Base-by-base conservation (phyloP, 1,284 basidiomycete species). In the Boletus holoroseus region DNA sequence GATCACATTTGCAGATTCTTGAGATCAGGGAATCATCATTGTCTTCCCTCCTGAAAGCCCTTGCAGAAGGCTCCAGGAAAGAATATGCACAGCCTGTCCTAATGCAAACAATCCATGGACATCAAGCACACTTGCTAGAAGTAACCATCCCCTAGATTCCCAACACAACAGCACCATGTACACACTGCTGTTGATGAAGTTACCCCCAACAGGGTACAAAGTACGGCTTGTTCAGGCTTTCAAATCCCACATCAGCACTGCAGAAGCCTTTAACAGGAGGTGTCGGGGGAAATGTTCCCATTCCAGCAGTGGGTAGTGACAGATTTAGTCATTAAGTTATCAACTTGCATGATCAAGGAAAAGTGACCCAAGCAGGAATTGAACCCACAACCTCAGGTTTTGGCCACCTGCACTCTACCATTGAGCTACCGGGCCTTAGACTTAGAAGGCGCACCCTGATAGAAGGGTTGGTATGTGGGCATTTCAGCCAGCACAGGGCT, bases 151-250 rank as follows among this genome's bases (percentile, higher is more conserved):
- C 7, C 95, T 95, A 1, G 86, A 89, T 67, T 97, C 85, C 34
- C 88, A 77, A 41, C 84, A 80, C 1, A 87, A 85, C 39, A 98
- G 80, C 15, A 96, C 91, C 28, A 79, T 75, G 63, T 93, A 87
- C 0, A 96, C 95, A 1, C 96, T 95, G 27, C 82, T 72, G 67
- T 97, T 94, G 55, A 96, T 85, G 64, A 96, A 76, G 32, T 99
- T 81, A 31, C 81, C 85, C 0, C 96, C 95, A 0, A 93, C 82
- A 0, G 94, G 88, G 54, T 83, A 83, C 22, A 99, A 76, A 0
- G 94, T 97, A 69, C 99, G 94, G 13, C 86, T 81, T 22, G 95
- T 94, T 92, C 94, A 98, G 58, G 91, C 86, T 62, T 98, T 97
- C 36, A 96, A 79, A 70, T 96, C 94, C 28, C 89, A 83, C 58